phyloP scores from a whole-genome alignment of 192 early-diverging fungal species.

The Podila clonocystis region DNA sequence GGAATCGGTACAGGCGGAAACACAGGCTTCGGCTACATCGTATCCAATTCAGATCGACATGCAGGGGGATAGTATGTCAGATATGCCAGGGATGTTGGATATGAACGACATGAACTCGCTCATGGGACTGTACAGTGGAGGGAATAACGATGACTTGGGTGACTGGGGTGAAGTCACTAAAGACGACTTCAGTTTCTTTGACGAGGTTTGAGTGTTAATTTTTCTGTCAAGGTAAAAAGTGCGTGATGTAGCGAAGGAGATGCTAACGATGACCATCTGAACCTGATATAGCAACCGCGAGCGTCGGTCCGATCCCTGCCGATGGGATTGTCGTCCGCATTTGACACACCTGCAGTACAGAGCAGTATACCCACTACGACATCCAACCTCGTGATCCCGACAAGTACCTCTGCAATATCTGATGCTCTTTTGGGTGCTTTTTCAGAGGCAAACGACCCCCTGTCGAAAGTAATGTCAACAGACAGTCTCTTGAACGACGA shows the following conservation, averaged over 20 bases:
- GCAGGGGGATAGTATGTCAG: slow-evolving; percentile 14
- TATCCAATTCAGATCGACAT: slow-evolving; percentile 44
- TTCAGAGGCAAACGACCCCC: slow-evolving; percentile 9
- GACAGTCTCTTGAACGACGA: slow-evolving; percentile 26
- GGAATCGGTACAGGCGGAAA: slow-evolving; percentile 8
- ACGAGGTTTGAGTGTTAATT: slow-evolving; percentile 11
- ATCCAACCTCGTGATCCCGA: not conserved
- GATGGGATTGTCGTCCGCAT: not conserved
- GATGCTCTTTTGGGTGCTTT: slow-evolving; percentile 14
- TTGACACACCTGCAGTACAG: slow-evolving; percentile 15
- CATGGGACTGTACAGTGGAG: slow-evolving; percentile 27
- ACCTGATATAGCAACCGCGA: slow-evolving; percentile 27
- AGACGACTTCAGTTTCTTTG: slow-evolving; percentile 50
- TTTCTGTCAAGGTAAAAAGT: not conserved
- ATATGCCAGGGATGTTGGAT: slow-evolving; percentile 33
- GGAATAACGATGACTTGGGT: slow-evolving; percentile 34
- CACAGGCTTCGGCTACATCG: slow-evolving; percentile 11
- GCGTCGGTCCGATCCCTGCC: slow-evolving; percentile 10
- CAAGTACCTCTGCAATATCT: not conserved
- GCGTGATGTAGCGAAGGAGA: too few species aligned
- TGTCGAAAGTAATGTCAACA: slow-evolving; percentile 14
- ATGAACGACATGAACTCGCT: slow-evolving; percentile 22
- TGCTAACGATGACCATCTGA: too few species aligned
- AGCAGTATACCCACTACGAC: slow-evolving; percentile 48
- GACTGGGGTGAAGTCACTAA: slow-evolving; percentile 45